phyloP scores from a whole-genome alignment of 805 yeast genomes.

The Starmerella kuoi region DNA sequence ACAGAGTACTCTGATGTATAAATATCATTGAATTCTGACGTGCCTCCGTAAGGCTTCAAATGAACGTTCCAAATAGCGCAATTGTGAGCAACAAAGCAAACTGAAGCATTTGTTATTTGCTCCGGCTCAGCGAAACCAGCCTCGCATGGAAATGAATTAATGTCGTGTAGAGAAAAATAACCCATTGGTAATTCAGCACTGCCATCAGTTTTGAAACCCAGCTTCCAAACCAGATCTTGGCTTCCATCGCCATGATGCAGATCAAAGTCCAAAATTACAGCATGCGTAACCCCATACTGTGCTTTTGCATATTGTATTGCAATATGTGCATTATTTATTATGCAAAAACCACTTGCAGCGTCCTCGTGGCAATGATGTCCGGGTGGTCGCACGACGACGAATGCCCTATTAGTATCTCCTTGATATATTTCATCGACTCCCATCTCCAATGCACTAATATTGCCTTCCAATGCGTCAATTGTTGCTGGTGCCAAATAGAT shows the following conservation, averaged over 20 bases:
- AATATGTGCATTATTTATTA: conserved; percentile 69
- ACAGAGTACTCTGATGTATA: conserved; percentile 51
- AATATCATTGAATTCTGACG: conserved; percentile 50
- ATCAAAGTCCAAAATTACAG: conserved; percentile 71
- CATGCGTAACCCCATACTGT: conserved; percentile 57
- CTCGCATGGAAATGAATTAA: conserved; percentile 78
- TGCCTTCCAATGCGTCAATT: conserved; percentile 60
- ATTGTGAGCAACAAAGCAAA: conserved; percentile 66
- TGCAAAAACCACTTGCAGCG: conserved; percentile 75
- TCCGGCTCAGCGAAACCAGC: conserved; percentile 61
- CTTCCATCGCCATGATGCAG: conserved; percentile 85
- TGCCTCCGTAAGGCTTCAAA: conserved; percentile 49
- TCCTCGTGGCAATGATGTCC: conserved; percentile 81
- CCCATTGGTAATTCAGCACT: conserved; percentile 37
- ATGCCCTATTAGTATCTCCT: conserved; percentile 34
- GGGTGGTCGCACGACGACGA: conserved; percentile 66
- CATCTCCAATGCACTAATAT: conserved; percentile 60
- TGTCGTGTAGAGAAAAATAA: conserved; percentile 72
- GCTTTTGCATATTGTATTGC: conserved; percentile 65
- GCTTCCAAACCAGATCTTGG: conserved; percentile 74
- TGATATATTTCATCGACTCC: conserved; percentile 48
- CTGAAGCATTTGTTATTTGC: conserved; percentile 61
- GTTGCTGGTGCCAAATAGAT: conserved; percentile 60
- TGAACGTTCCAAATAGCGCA: conserved; percentile 77
- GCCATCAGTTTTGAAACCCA: conserved; percentile 40